Percentiles rank a stretch among this genome's conserved stretches.
Evolutionary conservation across 2,329 filamentous ascomycete species (phyloP).

Genomic region (Xylariaceae sp.): DNA sequence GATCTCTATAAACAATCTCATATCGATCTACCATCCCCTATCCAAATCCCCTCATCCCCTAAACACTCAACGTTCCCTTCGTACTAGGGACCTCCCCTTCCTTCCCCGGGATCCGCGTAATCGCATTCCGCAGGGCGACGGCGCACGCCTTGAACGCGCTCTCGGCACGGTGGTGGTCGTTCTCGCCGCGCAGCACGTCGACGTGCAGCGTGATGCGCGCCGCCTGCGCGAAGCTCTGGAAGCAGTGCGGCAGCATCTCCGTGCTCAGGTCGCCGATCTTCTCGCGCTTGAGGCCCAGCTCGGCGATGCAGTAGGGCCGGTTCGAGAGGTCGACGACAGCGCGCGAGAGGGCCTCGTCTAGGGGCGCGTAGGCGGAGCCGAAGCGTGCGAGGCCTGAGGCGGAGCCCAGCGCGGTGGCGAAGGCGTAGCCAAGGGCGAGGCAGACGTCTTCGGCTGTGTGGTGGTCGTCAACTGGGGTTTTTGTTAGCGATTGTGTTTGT

Average conservation of each 20-base stretch:
- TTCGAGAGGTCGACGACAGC: constrained; percentile 94
- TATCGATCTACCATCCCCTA: neutral
- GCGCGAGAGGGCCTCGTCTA: constrained; percentile 90
- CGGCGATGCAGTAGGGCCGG: constrained; percentile 77
- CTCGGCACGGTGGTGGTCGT: constrained; percentile 95
- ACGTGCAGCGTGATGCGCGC: constrained; percentile 92
- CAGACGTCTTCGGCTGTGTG: constrained; percentile 96
- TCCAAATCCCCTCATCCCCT: neutral
- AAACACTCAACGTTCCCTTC: constrained; percentile 78
- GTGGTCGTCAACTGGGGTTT: constrained; percentile 79
- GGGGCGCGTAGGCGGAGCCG: constrained; percentile 83
- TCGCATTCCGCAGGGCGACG: constrained; percentile 75
- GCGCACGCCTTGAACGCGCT: constrained; percentile 96
- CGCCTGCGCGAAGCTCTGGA: constrained; percentile 89
- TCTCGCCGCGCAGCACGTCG: constrained; percentile 81
- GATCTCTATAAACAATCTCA: neutral
- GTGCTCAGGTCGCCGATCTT: constrained; percentile 89
- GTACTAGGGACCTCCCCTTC: constrained; percentile 94
- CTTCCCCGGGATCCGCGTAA: constrained; percentile 65
- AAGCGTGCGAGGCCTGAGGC: constrained; percentile 82
- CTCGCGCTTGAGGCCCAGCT: constrained; percentile 81
- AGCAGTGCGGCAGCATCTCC: constrained; percentile 95
- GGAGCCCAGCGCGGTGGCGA: constrained; percentile 71
- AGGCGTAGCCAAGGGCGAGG: constrained; percentile 81
- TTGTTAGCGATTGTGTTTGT: constrained; percentile 3